Evolutionary conservation across 225 moss, liverwort and hornwort genomes (phyloP), one percentile per base, ranked within the genome.

Genomic region (Pseudoscleropodium purum): DNA sequence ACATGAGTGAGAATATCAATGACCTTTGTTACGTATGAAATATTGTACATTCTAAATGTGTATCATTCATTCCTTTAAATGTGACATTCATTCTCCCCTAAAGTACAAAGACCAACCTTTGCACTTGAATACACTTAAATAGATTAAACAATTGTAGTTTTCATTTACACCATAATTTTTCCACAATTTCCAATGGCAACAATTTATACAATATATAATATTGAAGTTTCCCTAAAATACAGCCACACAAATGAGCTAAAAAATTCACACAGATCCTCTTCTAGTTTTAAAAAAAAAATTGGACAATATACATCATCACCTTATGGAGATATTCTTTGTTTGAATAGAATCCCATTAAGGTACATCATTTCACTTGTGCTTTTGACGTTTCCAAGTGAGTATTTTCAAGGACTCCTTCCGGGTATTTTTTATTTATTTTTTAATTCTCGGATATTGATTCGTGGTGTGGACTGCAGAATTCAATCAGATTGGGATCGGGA

Each of bases 221-320:
- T 5, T 16, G 6, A 43, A 0, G 4, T 26, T 39, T 72, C 7
- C 1, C 5, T 0, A 16, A 0, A 24, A 73, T 15, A 43, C 4
- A 0, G 5, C 27, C 9, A 43, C 10, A 15, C 23, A n/a, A 13
- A 16, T 29, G 6, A 6, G 1, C 11, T 18, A 6, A 6, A 25
- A 10, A 75, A 47, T 47, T 45, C 1, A 47, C 18, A 31, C 26
- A 8, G 5, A 15, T 27, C 9, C 1, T 18, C 4, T 18, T 47
- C 3, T 6, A 2, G 15, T 29, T 20, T 57, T 45, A 25, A 7
- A 4, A 1, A 43, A 43, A 39, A 74, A 19, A 11, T 31, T 5
- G 31, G 1, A 19, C 7, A 19, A 31, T 31, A 47, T 75, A 19
- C 31, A 30, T 47, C 47, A 47, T 30, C 75, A 31, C 47, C 11